Conservation (phyloP, 495 filamentous ascomycete genomes). For the Aspergillus leporis region DNA sequence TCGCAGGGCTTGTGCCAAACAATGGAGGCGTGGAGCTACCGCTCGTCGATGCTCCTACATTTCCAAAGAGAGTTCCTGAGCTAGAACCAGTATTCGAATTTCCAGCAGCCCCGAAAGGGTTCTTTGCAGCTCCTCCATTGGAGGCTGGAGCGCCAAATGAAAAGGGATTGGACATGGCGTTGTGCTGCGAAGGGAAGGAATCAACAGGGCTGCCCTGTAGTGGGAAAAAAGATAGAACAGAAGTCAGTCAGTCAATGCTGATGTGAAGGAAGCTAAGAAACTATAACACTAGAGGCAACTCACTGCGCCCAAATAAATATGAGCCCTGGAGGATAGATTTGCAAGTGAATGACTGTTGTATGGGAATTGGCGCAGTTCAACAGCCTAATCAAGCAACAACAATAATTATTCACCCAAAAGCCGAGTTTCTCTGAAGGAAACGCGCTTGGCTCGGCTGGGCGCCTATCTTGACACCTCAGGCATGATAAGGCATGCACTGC, state of each 20-base stretch:
- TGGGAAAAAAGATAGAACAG: constrained; percentile 15
- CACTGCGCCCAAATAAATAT: constrained; percentile 25
- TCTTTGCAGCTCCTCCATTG: constrained; percentile 33
- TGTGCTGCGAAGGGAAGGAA: constrained; percentile 22
- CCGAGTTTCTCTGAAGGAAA: constrained; percentile 7
- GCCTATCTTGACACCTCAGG: constrained; percentile 20
- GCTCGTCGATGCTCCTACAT: constrained; percentile 42
- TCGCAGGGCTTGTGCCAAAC: constrained; percentile 33
- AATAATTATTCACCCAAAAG: constrained; percentile 1
- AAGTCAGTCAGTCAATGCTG: constrained; percentile 11
- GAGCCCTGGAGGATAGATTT: constrained; percentile 7
- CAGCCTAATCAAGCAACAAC: constrained; percentile 7
- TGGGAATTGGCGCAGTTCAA: constrained; percentile 4
- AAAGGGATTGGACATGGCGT: constrained; percentile 35
- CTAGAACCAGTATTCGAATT: constrained; percentile 30
- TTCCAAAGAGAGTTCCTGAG: constrained; percentile 42
- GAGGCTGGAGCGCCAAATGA: constrained; percentile 38
- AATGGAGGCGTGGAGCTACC: constrained; percentile 34
- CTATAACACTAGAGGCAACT: neutral
- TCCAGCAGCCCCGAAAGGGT: constrained; percentile 43
- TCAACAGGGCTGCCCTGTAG: constrained; percentile 27
- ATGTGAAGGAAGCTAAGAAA: constrained; percentile 5
- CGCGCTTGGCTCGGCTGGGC: constrained; percentile 26
- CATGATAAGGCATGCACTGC: constrained; percentile 11
- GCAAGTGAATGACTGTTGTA: neutral